Base-by-base conservation (phyloP, 164 flowering plant species). In the Magnolia officinalis region DNA sequence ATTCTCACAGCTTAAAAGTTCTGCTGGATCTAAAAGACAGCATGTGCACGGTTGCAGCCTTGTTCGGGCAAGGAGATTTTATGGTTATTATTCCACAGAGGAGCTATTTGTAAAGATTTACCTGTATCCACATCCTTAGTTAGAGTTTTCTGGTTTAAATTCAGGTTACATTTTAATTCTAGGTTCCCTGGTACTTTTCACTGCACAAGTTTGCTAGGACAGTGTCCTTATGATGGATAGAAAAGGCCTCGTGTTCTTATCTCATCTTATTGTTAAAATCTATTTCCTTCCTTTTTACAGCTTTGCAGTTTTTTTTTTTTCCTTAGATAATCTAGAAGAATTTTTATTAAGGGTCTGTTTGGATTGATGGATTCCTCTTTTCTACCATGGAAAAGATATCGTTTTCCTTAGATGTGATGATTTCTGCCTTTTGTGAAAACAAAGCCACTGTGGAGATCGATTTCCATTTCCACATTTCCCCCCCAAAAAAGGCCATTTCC, bases 31-130 rank as follows among this genome's bases (percentile, higher is more conserved):
- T 6, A 96, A 89, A 83, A 84, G 92, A 67, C 98, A 91, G 73
- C 98, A 96, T 86, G 97, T 96, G 73, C 98, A 96, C 82, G 85
- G 92, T 61, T 94, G 95, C 81, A 85, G 83, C 77, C 84, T 94
- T 75, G 98, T 96, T 10, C 85, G 89, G 20, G 98, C 90, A 29
- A 91, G 78, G 86, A 92, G 78, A 74, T 85, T 96, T 76, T 96
- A 96, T 86, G 99, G 99, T 70, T 92, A 88, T 80, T 89, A 91
- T 87, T 76, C 91, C 61, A 76, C 90, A 11, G 99, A 96, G 84
- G 98, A 96, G 82, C 80, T 91, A 14, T 96, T 92, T 87, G 83
- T 89, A 74, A 94, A 92, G 83, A 90, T 96, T 80, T 90, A 89
- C 78, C 86, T 96, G 99, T 96, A 96, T 96, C 99, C 98, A 73